Evolutionary conservation across 2,329 filamentous ascomycete genomes (phyloP), one percentile per base, ranked within the genome.

Genomic region (Furcasterigmium sp.): DNA sequence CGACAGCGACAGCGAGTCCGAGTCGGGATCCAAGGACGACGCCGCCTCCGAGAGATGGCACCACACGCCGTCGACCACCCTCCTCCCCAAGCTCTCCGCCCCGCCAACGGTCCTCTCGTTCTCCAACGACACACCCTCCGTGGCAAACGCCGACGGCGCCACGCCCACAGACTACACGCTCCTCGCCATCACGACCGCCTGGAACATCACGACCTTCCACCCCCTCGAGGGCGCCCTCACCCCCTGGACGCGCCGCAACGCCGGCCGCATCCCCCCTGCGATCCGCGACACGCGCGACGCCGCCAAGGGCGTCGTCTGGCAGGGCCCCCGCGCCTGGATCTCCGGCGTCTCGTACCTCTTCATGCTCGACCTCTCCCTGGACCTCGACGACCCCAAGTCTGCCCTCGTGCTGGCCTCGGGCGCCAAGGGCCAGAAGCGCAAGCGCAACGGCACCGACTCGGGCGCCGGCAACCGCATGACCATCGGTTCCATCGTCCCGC

Each of bases 311-410:
- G 82, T 83, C 20, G 63, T 95, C 30, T 97, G 91, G 91, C 86
- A 94, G 57, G 72, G 84, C 1, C 70, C 72, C 21, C 78, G 91
- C 13, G 65, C 91, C 8, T 97, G 91, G 89, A 67, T 97, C 17
- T 96, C 95, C 56, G 91, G 91, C 7, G 78, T 81, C 32, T 83
- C 79, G 1, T 97, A 90, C 76, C 64, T 98, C 19, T 90, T 87
- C 68, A 97, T 97, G 91, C 80, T 98, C 47, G 90, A 97, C 60
- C 69, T 95, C 23, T 78, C 78, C 17, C 76, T 78, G 55, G 85
- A 95, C 60, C 75, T 93, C 39, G 60, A 67, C 1, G 59, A 62
- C 4, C 63, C 68, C 43, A 53, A 18, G 52, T 7, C 46, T 15
- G 44, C 45, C 37, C 39, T 44, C 3, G 40, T 43, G 2, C 44